Conservation (phyloP, 306 rosid genomes). For the Cucurbita ficifolia region DNA sequence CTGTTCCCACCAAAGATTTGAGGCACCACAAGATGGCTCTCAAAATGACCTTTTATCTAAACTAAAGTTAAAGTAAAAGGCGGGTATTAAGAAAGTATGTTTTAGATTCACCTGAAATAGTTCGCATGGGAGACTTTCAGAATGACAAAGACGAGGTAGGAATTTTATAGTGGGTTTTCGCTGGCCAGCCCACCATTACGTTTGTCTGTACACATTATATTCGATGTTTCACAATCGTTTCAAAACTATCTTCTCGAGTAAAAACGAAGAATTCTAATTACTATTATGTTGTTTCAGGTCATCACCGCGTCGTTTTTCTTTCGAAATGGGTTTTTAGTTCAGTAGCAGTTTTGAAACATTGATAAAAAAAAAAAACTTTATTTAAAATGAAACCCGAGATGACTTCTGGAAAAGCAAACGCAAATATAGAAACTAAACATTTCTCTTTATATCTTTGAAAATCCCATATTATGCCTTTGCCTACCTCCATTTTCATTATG, state of each 20-base stretch:
- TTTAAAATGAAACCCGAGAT: not conserved
- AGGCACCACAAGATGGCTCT: constrained; percentile 1
- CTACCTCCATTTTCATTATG: not conserved
- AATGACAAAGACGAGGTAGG: not conserved
- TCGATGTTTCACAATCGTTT: too few relatives aligned
- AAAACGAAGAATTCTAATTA: too few relatives aligned
- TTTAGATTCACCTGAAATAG: constrained; percentile 9
- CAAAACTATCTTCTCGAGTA: too few relatives aligned
- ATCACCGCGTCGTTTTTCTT: too few relatives aligned
- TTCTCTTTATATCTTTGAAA: not conserved
- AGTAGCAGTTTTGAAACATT: too few relatives aligned
- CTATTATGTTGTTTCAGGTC: too few relatives aligned
- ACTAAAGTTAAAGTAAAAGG: not conserved
- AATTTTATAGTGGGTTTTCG: not conserved
- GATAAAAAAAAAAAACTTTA: not conserved
- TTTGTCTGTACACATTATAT: too few relatives aligned
- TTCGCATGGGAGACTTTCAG: not conserved
- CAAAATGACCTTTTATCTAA: not conserved
- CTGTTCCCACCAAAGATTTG: not conserved
- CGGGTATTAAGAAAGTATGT: not conserved
- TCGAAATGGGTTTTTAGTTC: too few relatives aligned
- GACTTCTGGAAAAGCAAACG: constrained; percentile 12
- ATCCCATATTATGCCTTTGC: not conserved
- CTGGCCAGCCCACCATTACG: constrained; percentile 17
- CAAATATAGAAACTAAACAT: not conserved